phyloP scores from a whole-genome alignment of 352 stramenopile genomes.

The Globisporangium emineosum region DNA sequence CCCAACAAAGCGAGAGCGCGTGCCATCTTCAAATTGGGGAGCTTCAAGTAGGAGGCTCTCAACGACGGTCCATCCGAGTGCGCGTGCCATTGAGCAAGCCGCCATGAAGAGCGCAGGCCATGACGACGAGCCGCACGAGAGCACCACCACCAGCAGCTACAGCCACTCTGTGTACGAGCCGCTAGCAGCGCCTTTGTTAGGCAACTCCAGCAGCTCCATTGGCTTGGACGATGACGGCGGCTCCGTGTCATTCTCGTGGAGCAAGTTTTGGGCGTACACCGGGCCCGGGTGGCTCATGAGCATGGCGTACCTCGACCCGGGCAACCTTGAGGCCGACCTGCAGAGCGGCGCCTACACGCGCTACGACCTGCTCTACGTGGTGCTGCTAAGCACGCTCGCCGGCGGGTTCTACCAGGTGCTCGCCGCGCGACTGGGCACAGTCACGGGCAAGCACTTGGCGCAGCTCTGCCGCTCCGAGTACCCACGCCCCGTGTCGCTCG shows the following conservation, averaged over 20 bases:
- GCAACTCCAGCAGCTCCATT: neutral
- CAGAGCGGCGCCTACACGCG: slow-evolving; percentile 88
- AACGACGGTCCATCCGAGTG: neutral
- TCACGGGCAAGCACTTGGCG: slow-evolving; percentile 90
- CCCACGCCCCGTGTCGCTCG: slow-evolving; percentile 63
- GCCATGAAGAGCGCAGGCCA: neutral
- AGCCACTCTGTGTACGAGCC: neutral
- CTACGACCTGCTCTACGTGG: slow-evolving; percentile 90
- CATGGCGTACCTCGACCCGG: slow-evolving; percentile 95
- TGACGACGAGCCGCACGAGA: neutral
- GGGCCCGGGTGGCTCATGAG: slow-evolving; percentile 90
- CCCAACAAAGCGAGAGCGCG: neutral
- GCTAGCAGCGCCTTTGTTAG: slow-evolving; percentile 7
- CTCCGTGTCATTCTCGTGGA: slow-evolving; percentile 42
- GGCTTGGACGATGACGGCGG: neutral
- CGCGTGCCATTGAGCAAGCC: neutral
- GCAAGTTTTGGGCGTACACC: slow-evolving; percentile 73
- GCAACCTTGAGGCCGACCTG: slow-evolving; percentile 95
- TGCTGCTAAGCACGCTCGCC: slow-evolving; percentile 80
- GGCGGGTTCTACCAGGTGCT: slow-evolving; percentile 91
- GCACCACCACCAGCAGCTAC: neutral
- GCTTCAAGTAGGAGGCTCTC: neutral
- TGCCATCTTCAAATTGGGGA: slow-evolving; percentile 11
- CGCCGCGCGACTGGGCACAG: slow-evolving; percentile 88
- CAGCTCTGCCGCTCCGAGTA: slow-evolving; percentile 85